Conservation (phyloP, 2,329 filamentous ascomycete species). For the Fusarium veterinarium region DNA sequence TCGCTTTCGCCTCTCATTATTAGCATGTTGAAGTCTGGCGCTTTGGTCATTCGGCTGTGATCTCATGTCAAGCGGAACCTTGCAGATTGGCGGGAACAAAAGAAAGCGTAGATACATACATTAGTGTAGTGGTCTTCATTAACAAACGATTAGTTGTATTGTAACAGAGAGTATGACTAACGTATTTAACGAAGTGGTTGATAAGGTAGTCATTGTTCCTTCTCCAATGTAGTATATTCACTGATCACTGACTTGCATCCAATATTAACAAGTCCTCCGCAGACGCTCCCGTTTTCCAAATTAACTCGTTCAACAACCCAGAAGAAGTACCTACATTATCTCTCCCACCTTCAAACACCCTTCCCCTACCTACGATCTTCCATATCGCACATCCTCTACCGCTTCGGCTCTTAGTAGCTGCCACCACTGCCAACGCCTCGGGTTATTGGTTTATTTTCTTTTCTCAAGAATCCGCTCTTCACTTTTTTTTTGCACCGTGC, state of each 20-base stretch:
- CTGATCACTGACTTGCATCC: neutral
- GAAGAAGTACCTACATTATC: neutral
- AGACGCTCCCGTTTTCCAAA: neutral
- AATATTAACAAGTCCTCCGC: neutral
- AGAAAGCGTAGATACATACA: neutral
- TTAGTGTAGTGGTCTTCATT: neutral
- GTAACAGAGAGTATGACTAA: neutral
- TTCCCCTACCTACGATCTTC: neutral
- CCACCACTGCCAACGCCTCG: neutral
- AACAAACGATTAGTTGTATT: neutral
- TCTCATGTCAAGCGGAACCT: neutral
- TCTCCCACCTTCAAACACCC: neutral
- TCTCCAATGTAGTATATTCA: neutral
- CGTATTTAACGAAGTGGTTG: neutral
- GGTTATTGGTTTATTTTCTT: neutral
- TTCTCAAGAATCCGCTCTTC: neutral
- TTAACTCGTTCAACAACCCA: neutral
- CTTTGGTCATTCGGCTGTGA: neutral
- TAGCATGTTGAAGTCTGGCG: neutral
- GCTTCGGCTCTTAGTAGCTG: neutral
- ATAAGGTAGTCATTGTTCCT: neutral
- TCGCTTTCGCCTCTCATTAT: neutral
- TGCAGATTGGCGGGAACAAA: conserved; percentile 4
- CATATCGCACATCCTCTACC: neutral
- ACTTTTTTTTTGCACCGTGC: neutral